Evolutionary conservation across 306 rosid species (phyloP).

Genomic region (Sechiopsis laciniata): DNA sequence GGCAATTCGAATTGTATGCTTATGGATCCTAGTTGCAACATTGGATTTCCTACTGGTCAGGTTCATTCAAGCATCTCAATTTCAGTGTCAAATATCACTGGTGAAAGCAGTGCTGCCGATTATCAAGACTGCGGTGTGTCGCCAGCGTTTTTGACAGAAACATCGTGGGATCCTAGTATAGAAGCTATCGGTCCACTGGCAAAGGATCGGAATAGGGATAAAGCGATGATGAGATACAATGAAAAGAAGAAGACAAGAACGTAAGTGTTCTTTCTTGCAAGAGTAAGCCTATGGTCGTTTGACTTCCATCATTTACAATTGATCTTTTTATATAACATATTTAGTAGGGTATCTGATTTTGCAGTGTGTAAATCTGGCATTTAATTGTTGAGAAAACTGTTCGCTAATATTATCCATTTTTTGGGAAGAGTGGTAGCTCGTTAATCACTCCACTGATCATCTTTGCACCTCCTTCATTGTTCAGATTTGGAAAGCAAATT

Average conservation of each 20-base stretch:
- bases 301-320: slow-evolving; percentile 3
- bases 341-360: no score
- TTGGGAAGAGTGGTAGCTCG: background rate
- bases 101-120: slow-evolving; percentile 53
- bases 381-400: no score
- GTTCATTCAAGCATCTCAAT: slow-evolving; percentile 50
- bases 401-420: no score
- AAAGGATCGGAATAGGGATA: slow-evolving; percentile 74
- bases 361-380: no score
- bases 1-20: slow-evolving; percentile 41
- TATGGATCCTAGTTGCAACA: slow-evolving; percentile 38
- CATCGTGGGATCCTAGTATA: slow-evolving; percentile 59
- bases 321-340: background rate
- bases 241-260: slow-evolving; percentile 80
- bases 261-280: slow-evolving; percentile 31
- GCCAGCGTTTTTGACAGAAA: slow-evolving; percentile 47
- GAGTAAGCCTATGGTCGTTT: background rate
- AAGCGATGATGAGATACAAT: slow-evolving; percentile 74
- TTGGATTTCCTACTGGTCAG: slow-evolving; percentile 56
- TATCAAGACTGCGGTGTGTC: slow-evolving; percentile 62
- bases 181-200: slow-evolving; percentile 52
- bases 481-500: slow-evolving; percentile 89
- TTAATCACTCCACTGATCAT: background rate
- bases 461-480: slow-evolving; percentile 27
- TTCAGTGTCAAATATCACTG: slow-evolving; percentile 51